Conservation (phyloP, 1,284 basidiomycete genomes). For the Hemileia vastatrix region DNA sequence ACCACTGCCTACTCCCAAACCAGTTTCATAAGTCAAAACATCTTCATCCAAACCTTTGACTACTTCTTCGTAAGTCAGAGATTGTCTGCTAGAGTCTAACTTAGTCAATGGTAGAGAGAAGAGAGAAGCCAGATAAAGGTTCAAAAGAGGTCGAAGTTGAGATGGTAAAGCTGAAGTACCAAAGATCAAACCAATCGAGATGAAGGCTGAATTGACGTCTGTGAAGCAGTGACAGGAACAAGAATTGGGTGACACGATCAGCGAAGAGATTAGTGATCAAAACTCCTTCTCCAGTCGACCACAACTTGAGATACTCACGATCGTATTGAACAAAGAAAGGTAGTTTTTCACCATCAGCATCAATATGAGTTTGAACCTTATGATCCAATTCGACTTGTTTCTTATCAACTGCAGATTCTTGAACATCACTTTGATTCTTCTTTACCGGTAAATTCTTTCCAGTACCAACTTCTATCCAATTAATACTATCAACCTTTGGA, state of each 20-base stretch:
- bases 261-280: not conserved
- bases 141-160: conserved; percentile 51
- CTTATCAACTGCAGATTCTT: too few species aligned
- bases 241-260: not conserved
- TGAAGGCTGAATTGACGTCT: conserved; percentile 36
- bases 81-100: conserved; percentile 55
- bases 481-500: conserved; percentile 75
- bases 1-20: conserved; percentile 72
- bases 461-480: conserved; percentile 88
- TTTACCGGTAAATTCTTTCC: conserved; percentile 26
- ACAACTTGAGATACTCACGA: conserved; percentile 14
- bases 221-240: not conserved
- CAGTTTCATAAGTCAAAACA: conserved; percentile 74
- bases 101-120: conserved; percentile 77
- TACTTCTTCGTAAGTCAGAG: conserved; percentile 74
- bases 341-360: conserved; percentile 29
- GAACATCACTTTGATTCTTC: conserved; percentile 26
- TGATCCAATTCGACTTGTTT: conserved; percentile 26
- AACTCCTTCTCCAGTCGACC: not conserved
- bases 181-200: conserved; percentile 53
- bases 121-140: conserved; percentile 72
- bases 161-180: conserved; percentile 46
- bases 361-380: conserved; percentile 34
- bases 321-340: conserved; percentile 41
- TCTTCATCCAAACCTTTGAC: conserved; percentile 82